phyloP scores from a whole-genome alignment of 495 filamentous ascomycete species.

The Cercophora scortea region DNA sequence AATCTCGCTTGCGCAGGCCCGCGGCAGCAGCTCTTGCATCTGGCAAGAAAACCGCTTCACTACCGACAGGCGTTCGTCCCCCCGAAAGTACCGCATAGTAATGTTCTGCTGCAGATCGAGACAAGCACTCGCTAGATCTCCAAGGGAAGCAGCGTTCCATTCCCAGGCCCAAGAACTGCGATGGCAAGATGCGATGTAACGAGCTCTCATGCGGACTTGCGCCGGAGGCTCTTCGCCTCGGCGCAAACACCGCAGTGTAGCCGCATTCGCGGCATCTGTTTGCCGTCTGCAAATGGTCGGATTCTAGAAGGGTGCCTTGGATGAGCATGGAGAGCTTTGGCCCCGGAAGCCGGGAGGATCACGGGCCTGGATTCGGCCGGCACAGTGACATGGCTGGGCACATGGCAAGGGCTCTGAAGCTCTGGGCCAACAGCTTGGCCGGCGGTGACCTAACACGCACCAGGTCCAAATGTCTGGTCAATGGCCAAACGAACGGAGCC shows the following conservation, averaged over 20 bases:
- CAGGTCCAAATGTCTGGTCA: no score
- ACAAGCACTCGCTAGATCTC: neutral
- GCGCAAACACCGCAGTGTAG: constrained; percentile 5
- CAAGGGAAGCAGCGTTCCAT: constrained; percentile 19
- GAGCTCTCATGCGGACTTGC: constrained; percentile 6
- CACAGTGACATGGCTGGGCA: no score
- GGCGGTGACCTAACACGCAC: no score
- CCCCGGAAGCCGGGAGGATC: neutral
- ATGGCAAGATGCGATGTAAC: constrained; percentile 28
- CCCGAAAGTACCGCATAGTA: no score
- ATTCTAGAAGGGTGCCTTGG: constrained; percentile 13
- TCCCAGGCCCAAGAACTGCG: constrained; percentile 18
- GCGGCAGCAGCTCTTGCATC: neutral
- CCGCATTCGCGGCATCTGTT: neutral
- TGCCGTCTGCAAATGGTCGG: constrained; percentile 3
- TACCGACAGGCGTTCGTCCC: neutral
- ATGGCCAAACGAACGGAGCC: no score
- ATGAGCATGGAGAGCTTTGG: neutral
- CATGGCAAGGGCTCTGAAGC: no score
- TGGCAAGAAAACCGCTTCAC: neutral
- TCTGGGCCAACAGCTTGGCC: no score
- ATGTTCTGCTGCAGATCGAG: no score
- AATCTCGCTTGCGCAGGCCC: no score
- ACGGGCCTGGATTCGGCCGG: neutral
- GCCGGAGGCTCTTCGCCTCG: constrained; percentile 6